Conservation (phyloP, 164 flowering plant genomes). For the Santalum album region DNA sequence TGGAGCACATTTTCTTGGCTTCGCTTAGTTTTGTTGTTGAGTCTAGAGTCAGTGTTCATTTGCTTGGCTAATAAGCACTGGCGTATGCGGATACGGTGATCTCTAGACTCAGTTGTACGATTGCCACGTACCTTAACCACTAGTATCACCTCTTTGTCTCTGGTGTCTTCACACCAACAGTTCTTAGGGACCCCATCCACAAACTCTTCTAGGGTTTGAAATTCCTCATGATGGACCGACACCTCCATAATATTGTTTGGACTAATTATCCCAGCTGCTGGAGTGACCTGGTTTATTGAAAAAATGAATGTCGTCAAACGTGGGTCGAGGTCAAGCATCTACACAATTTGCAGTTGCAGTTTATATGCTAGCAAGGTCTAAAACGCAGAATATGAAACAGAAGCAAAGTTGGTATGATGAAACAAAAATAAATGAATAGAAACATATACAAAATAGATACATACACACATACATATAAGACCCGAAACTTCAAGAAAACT, state of each 20-base stretch:
- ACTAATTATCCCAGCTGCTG: neutral
- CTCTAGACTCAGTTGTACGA: neutral
- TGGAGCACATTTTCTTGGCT: conserved; percentile 1
- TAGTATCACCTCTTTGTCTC: neutral
- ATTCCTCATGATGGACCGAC: neutral
- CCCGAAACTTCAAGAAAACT: no score
- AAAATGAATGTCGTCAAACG: neutral
- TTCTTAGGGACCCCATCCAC: conserved; percentile 1
- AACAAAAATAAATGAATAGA: no score
- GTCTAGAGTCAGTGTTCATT: neutral
- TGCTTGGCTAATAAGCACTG: neutral
- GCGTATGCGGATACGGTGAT: neutral
- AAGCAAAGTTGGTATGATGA: no score
- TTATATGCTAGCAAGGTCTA: no score
- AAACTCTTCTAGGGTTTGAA: neutral
- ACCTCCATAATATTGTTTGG: neutral
- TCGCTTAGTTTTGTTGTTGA: neutral
- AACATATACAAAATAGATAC: no score
- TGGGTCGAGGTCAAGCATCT: neutral
- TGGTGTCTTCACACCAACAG: conserved; percentile 1
- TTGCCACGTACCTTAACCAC: neutral
- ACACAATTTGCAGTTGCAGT: no score
- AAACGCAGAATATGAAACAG: no score
- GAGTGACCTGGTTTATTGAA: neutral
- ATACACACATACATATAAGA: no score